Percentiles rank a stretch among this genome's conserved stretches.
Conservation (phyloP, 2,329 filamentous ascomycete genomes). For the Cucurbitaria berberidis region DNA sequence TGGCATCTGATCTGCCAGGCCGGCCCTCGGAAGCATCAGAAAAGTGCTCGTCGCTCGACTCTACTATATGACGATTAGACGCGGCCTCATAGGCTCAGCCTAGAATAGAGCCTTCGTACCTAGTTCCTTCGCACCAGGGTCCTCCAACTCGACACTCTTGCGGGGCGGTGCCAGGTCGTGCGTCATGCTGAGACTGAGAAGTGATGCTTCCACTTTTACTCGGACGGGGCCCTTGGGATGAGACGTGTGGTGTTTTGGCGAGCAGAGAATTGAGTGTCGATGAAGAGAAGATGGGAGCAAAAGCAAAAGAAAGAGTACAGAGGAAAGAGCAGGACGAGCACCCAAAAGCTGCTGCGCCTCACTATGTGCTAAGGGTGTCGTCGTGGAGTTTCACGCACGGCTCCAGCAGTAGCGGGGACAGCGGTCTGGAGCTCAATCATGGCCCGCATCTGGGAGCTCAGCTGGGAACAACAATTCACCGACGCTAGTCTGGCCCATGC, state of each 20-base stretch:
- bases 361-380: conserved; percentile 19
- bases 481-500: conserved; percentile 26
- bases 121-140: conserved; percentile 63
- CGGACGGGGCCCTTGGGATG: not conserved
- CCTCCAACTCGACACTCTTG: conserved; percentile 62
- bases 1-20: conserved; percentile 49
- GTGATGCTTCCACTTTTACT: not conserved
- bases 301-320: not conserved
- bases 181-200: conserved; percentile 35
- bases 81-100: not conserved
- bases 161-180: conserved; percentile 59
- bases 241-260: not conserved
- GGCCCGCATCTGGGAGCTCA: conserved; percentile 8
- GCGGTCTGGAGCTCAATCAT: conserved; percentile 18
- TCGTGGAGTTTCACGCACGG: conserved; percentile 28
- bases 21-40: conserved; percentile 68
- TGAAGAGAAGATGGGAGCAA: not conserved
- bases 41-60: conserved; percentile 67
- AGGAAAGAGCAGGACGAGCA: not conserved
- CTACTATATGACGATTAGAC: conserved; percentile 29
- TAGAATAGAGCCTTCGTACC: conserved; percentile 48
- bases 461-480: conserved; percentile 33
- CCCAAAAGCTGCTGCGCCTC: conserved; percentile 21
- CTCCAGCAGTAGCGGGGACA: conserved; percentile 15
- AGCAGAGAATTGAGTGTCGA: not conserved